Percentiles rank a stretch among this genome's conserved stretches.
These are phyloP conservation scores for Ogataea saltuana DNA, from an alignment of 805 yeast genomes.

Conservation along the genomic window DNA sequence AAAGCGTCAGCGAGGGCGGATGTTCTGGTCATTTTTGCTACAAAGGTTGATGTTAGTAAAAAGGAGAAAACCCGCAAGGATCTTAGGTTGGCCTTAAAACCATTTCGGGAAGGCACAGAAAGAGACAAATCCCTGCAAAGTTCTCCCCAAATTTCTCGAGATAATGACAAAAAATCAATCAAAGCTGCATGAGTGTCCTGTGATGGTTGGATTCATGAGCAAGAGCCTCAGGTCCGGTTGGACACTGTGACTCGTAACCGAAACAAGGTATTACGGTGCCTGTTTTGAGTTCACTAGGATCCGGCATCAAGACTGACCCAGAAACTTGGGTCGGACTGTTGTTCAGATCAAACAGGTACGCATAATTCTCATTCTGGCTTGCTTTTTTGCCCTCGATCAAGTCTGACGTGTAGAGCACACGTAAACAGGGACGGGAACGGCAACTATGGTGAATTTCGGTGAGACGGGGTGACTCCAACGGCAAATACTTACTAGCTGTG, in stretches of 20 bases:
- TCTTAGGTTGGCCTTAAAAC: too few species aligned
- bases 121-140: neutral
- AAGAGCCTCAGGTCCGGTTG: constrained; percentile 17
- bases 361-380: constrained; percentile 39
- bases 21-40: constrained; percentile 84
- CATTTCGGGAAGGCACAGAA: too few species aligned
- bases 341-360: constrained; percentile 20
- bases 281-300: neutral
- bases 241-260: constrained; percentile 10
- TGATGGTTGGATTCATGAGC: constrained; percentile 45
- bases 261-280: constrained; percentile 22
- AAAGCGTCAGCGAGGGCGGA: constrained; percentile 99
- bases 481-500: neutral
- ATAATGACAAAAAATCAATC: constrained; percentile 31
- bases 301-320: constrained; percentile 14
- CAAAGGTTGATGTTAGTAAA: constrained; percentile 35
- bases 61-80: constrained; percentile 1
- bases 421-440: neutral
- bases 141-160: constrained; percentile 24
- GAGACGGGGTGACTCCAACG: too few species aligned
- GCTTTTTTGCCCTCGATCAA: constrained; percentile 20
- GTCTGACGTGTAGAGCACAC: neutral
- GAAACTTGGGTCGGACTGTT: constrained; percentile 9
- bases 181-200: constrained; percentile 51
- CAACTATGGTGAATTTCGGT: neutral